Conservation (phyloP, 352 stramenopile species). For the Phytophthora litchii region DNA sequence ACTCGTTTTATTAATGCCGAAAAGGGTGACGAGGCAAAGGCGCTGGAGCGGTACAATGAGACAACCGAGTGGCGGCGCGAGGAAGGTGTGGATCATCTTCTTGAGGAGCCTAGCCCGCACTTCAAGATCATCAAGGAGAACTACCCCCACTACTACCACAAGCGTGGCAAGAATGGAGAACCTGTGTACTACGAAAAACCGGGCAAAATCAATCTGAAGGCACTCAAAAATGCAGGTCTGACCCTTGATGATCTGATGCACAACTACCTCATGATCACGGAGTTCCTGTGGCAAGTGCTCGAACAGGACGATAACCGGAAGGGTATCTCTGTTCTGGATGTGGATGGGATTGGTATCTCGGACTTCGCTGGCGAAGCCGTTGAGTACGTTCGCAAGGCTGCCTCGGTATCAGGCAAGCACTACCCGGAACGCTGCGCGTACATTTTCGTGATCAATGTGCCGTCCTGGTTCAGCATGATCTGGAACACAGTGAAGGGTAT, state of each 20-base stretch:
- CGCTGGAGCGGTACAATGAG: slow-evolving; percentile 66
- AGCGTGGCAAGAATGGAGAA: slow-evolving; percentile 76
- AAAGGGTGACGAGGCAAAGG: slow-evolving; percentile 76
- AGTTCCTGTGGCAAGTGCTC: slow-evolving; percentile 87
- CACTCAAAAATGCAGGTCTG: slow-evolving; percentile 75
- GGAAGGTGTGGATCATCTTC: slow-evolving; percentile 81
- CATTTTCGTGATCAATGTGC: slow-evolving; percentile 95
- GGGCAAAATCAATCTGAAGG: slow-evolving; percentile 88
- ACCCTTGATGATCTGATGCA: slow-evolving; percentile 83
- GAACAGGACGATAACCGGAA: slow-evolving; percentile 87
- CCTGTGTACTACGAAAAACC: slow-evolving; percentile 90
- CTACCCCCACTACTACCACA: slow-evolving; percentile 92
- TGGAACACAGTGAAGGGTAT: slow-evolving; percentile 94
- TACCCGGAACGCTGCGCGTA: slow-evolving; percentile 94
- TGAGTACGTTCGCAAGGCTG: slow-evolving; percentile 82
- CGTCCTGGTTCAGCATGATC: slow-evolving; percentile 93
- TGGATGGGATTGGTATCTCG: slow-evolving; percentile 82
- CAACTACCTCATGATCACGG: slow-evolving; percentile 87
- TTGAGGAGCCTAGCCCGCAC: slow-evolving; percentile 63
- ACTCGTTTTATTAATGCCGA: slow-evolving; percentile 76
- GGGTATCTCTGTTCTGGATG: slow-evolving; percentile 85
- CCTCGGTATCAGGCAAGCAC: slow-evolving; percentile 87
- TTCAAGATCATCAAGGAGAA: slow-evolving; percentile 91
- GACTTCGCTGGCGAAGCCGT: slow-evolving; percentile 89
- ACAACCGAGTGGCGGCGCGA: slow-evolving; percentile 83